These are phyloP conservation scores for Rubia balearica DNA, from an alignment of 305 asterid genomes.

Conservation along the genomic window DNA sequence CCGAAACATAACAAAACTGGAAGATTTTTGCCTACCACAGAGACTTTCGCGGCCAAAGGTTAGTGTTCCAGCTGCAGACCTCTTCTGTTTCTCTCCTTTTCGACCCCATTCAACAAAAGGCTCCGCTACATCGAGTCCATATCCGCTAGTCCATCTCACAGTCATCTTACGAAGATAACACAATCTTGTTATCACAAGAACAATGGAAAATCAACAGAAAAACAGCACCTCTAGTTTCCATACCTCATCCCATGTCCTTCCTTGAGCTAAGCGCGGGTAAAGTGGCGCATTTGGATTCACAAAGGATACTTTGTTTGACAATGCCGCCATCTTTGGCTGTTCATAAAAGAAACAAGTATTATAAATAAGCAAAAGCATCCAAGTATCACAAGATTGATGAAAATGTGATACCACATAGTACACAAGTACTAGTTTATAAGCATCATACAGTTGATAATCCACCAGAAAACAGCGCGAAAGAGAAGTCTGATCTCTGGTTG, in stretches of 20 bases:
- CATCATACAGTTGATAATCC: conserved; percentile 56
- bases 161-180: conserved; percentile 46
- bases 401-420: not conserved
- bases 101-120: conserved; percentile 88
- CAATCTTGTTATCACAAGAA: not conserved
- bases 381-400: not conserved
- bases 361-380: not conserved
- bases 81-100: conserved; percentile 42
- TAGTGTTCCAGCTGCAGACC: conserved; percentile 71
- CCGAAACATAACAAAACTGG: not conserved
- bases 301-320: conserved; percentile 58
- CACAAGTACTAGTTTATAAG: not conserved
- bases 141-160: conserved; percentile 96
- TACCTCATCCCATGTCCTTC: conserved; percentile 84
- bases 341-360: conserved; percentile 3
- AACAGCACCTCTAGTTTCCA: too few species aligned
- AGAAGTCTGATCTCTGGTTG: conserved; percentile 89
- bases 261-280: conserved; percentile 93
- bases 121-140: conserved; percentile 44
- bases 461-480: conserved; percentile 79
- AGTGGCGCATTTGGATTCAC: conserved; percentile 80
- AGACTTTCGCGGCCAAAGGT: conserved; percentile 71
- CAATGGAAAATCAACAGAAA: not conserved
- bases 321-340: conserved; percentile 83
- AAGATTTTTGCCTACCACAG: conserved; percentile 59